A percentile compares a stretch with the other conserved stretches of the same genome.
These are phyloP conservation scores for Mycena venus DNA, from an alignment of 768 basidiomycete genomes.

Conservation along the genomic window DNA sequence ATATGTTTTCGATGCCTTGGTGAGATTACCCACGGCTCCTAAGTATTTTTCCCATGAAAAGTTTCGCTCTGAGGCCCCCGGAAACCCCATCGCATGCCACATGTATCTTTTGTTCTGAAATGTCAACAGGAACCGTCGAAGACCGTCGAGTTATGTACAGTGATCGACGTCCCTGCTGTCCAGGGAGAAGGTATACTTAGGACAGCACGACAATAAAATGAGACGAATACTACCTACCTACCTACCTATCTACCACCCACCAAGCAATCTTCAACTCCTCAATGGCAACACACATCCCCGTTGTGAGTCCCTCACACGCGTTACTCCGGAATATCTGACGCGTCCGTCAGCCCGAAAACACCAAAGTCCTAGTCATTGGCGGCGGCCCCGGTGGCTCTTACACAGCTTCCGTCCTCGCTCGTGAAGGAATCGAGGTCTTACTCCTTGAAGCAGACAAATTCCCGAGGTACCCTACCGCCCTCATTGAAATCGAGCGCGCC, in stretches of 20 bases:
- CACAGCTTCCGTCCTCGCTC: conserved; percentile 65
- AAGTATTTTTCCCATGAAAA: no score
- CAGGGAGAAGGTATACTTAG: no score
- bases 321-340: neutral
- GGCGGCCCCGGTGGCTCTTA: conserved; percentile 74
- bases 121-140: no score
- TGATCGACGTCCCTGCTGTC: no score
- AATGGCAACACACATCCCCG: neutral
- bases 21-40: no score
- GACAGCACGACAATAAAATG: neutral
- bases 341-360: neutral
- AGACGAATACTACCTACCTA: no score
- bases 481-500: neutral
- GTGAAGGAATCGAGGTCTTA: conserved; percentile 71
- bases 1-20: no score
- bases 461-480: conserved; percentile 63
- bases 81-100: no score
- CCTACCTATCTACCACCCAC: neutral
- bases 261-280: neutral
- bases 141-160: no score
- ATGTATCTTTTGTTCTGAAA: no score
- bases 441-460: conserved; percentile 68
- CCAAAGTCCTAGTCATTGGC: conserved; percentile 60
- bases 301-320: neutral
- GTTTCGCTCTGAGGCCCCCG: no score